Evolutionary conservation across 2,329 filamentous ascomycete species (phyloP).

Genomic region (Calonectria pteridis): DNA sequence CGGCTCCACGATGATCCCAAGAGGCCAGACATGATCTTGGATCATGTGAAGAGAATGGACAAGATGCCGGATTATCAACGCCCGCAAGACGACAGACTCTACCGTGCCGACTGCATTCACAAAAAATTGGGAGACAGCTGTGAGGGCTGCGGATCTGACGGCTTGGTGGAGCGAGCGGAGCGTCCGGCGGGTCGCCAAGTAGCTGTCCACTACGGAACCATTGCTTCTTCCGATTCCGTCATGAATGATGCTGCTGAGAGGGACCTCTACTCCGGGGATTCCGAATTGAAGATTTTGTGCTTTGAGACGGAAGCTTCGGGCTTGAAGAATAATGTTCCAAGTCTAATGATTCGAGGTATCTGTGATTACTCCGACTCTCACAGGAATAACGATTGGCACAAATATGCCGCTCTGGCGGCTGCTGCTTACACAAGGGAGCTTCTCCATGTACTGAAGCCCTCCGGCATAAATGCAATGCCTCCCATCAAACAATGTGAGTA

Average conservation of each 20-base stretch:
- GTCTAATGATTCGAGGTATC: neutral
- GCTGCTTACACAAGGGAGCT: neutral
- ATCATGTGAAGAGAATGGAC: neutral
- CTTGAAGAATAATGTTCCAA: neutral
- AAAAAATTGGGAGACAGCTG: neutral
- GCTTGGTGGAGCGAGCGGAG: neutral
- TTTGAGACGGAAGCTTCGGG: neutral
- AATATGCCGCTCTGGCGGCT: neutral
- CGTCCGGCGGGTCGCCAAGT: neutral
- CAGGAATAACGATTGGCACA: neutral
- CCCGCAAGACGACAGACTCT: neutral
- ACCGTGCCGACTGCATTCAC: neutral
- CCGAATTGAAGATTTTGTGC: neutral
- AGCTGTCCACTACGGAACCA: neutral
- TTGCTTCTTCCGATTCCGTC: neutral
- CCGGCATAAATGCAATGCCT: neutral
- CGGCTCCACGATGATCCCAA: neutral
- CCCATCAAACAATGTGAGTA: neutral
- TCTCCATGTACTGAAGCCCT: neutral
- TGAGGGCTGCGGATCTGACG: neutral
- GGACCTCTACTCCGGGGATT: neutral
- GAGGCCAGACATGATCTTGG: neutral
- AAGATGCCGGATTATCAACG: neutral
- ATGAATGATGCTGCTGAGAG: neutral
- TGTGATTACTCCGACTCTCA: neutral